Evolutionary conservation across 31 red algal species (phyloP), one percentile per base, ranked within the genome.

Genomic region (Porphyra umbilicalis): DNA sequence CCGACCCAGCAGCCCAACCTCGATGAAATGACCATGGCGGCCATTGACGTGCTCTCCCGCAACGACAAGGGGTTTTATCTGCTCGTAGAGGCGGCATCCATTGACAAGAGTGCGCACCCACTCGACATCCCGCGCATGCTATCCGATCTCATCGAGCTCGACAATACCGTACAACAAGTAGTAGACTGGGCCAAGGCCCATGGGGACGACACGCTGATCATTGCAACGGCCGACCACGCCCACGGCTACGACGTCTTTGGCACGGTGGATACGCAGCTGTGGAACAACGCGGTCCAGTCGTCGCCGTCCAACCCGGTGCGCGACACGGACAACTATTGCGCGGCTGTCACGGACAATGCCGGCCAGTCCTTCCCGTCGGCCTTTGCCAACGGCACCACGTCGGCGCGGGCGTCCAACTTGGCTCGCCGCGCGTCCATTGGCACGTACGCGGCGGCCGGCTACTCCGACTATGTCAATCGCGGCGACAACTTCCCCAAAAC

Each of bases 211-310:
- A 87, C 89, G 10, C 84, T 91, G 33, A 79, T 91, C 35, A 68
- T 91, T 31, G 85, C 38, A 8, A 91, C 89, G 33, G 89, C 89
- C n/a, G 89, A 91, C 74, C 89, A 87, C 42, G 89, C 77, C n/a
- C 89, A 91, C 82, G 89, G 89, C 36, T 91, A 77, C 76, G 89
- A 91, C 81, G 89, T 91, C 6, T 87, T 83, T 84, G 89, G 89
- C 35, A 88, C 89, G 8, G 84, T 87, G 29, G 85, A 91, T 37
- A 87, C 79, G n/a, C 80, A 91, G 32, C 35, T 88, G 46, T 91
- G 85, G 85, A 36, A 86, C 44, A 81, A 91, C 25, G 85, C 84
- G 29, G 88, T 90, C 0, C 18, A 37, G 1, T 75, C 83, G 15
- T 39, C 67, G 20, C 78, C 80, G 46, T 0, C 84, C 15, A 44